A percentile compares a stretch with the other conserved stretches of the same genome.
Conservation (phyloP, 1,139 yeast species). For the Sugiyamaella grinbergsii region DNA sequence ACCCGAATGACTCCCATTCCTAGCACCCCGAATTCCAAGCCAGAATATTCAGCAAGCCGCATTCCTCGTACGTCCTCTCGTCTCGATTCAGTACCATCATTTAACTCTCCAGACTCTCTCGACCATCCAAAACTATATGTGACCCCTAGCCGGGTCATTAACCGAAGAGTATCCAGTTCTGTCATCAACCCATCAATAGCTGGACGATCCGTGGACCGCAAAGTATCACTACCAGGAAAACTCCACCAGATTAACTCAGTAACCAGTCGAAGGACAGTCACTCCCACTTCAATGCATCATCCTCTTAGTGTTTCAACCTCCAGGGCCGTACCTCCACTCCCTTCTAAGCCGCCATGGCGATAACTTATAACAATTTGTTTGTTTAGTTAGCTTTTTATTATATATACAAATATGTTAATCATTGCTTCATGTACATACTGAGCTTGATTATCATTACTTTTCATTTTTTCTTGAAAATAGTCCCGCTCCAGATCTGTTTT, state of each 20-base stretch:
- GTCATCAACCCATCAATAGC: not conserved
- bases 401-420: not conserved
- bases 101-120: not conserved
- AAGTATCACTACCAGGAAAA: constrained; percentile 11
- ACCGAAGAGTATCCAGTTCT: constrained; percentile 10
- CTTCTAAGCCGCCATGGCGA: constrained; percentile 15
- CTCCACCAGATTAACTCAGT: constrained; percentile 6
- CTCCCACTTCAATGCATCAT: constrained; percentile 10
- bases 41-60: not conserved
- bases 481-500: constrained; percentile 24
- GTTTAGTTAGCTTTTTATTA: not conserved
- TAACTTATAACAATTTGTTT: constrained; percentile 1
- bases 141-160: constrained; percentile 3
- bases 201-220: constrained; percentile 6
- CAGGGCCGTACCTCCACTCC: constrained; percentile 16
- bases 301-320: constrained; percentile 12
- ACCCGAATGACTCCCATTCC: constrained; percentile 9
- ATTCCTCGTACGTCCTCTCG: constrained; percentile 11
- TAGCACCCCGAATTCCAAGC: not conserved
- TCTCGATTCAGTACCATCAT: constrained; percentile 10
- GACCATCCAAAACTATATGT: not conserved
- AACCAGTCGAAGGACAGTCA: constrained; percentile 1
- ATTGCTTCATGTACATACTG: too few species aligned
- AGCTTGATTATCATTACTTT: too few species aligned
- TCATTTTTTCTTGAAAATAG: constrained; percentile 15